phyloP scores from a whole-genome alignment of 768 basidiomycete genomes.

The Ephemerocybe angulata region DNA sequence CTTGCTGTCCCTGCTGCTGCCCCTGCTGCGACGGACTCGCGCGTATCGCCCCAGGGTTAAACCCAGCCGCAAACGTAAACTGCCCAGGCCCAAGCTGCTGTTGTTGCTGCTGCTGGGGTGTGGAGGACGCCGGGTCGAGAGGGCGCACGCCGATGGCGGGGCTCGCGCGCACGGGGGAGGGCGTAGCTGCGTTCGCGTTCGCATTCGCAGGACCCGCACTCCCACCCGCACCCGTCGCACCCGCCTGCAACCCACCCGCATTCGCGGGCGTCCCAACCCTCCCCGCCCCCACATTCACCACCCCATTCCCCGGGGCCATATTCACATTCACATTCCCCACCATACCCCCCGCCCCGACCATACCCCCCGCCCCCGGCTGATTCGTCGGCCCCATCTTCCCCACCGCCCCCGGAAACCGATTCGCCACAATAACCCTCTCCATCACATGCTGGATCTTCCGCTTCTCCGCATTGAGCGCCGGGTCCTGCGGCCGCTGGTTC shows the following conservation, averaged over 20 bases:
- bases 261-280: no score
- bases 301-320: no score
- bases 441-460: neutral
- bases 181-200: neutral
- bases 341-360: no score
- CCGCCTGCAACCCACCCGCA: no score
- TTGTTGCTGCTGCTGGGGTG: conserved; percentile 16
- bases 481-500: no score
- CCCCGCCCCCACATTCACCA: no score
- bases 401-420: no score
- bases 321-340: no score
- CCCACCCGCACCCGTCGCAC: neutral
- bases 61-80: conserved; percentile 6
- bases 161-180: neutral
- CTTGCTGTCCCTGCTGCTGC: conserved; percentile 12
- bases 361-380: no score
- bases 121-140: conserved; percentile 14
- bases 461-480: no score
- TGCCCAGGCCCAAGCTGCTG: conserved; percentile 9
- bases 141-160: neutral
- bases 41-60: conserved; percentile 11
- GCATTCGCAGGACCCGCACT: neutral
- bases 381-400: no score
- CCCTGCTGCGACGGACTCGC: no score
- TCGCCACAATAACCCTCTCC: neutral